Evolutionary conservation across 2,329 filamentous ascomycete species (phyloP).

Genomic region (Massarina eburnea): DNA sequence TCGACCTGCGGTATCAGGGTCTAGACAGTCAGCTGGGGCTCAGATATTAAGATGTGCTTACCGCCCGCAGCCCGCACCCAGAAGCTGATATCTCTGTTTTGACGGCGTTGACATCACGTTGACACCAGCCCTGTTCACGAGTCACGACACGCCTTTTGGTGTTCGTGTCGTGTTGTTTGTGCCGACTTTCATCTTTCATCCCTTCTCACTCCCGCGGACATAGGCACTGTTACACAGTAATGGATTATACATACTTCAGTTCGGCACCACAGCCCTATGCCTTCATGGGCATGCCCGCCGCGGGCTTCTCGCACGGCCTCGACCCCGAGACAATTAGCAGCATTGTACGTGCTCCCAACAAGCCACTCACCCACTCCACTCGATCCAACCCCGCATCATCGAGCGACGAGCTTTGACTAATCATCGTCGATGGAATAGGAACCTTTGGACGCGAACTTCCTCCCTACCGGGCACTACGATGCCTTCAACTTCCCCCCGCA

Average conservation of each 20-base stretch:
- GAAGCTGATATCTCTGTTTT: no score
- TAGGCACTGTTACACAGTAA: constrained; percentile 29
- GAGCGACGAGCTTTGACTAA: constrained; percentile 20
- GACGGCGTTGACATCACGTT: no score
- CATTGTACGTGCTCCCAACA: constrained; percentile 36
- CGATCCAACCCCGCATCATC: constrained; percentile 13
- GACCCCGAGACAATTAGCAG: constrained; percentile 42
- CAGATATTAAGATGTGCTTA: no score
- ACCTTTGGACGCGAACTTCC: constrained; percentile 46
- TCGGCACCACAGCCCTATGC: constrained; percentile 48
- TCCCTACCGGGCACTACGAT: constrained; percentile 27
- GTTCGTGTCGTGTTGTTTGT: no score
- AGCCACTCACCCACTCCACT: constrained; percentile 2
- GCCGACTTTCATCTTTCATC: no score
- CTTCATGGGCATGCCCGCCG: constrained; percentile 50
- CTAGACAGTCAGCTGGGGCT: no score
- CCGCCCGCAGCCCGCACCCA: no score
- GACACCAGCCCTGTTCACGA: no score
- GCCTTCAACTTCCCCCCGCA: constrained; percentile 24
- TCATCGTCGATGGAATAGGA: constrained; percentile 35
- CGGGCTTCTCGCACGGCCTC: constrained; percentile 34
- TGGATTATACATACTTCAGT: constrained; percentile 63
- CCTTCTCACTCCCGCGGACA: no score
- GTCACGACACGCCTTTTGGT: no score
- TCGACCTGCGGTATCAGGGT: no score